Evolutionary conservation across 768 basidiomycete species (phyloP).

Genomic region (Lentinus tigrinus): DNA sequence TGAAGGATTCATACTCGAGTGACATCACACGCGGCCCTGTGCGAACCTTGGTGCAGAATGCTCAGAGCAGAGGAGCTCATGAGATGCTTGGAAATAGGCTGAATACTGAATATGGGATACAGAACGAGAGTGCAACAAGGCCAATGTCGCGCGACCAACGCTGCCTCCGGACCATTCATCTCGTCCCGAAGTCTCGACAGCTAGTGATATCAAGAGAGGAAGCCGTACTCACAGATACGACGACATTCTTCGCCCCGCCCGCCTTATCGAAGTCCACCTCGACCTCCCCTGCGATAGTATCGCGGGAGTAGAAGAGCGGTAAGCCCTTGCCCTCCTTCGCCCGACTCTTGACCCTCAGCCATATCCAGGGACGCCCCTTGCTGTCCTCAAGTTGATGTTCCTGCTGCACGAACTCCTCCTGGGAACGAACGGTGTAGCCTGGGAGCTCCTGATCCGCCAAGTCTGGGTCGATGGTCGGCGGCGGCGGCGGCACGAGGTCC

Average conservation of each 20-base stretch:
- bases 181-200: no score
- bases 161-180: no score
- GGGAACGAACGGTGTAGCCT: conserved; percentile 9
- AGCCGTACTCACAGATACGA: conserved; percentile 41
- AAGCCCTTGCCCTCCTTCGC: conserved; percentile 35
- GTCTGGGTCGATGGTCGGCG: neutral
- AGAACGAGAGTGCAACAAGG: no score
- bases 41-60: no score
- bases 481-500: neutral
- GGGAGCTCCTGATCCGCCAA: conserved; percentile 3
- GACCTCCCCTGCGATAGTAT: conserved; percentile 49
- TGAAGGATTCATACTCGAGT: no score
- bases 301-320: conserved; percentile 48
- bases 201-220: neutral
- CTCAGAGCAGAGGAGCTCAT: no score
- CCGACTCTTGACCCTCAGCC: conserved; percentile 45
- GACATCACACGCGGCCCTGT: no score
- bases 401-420: conserved; percentile 31
- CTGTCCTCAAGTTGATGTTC: conserved; percentile 41
- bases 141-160: no score
- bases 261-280: conserved; percentile 50
- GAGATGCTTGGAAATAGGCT: no score
- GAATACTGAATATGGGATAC: no score
- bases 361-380: conserved; percentile 48
- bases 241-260: conserved; percentile 48